A percentile compares a stretch with the other conserved stretches of the same genome.
phyloP scores from a whole-genome alignment of 352 stramenopile species.

The Elongisporangium prolatum region DNA sequence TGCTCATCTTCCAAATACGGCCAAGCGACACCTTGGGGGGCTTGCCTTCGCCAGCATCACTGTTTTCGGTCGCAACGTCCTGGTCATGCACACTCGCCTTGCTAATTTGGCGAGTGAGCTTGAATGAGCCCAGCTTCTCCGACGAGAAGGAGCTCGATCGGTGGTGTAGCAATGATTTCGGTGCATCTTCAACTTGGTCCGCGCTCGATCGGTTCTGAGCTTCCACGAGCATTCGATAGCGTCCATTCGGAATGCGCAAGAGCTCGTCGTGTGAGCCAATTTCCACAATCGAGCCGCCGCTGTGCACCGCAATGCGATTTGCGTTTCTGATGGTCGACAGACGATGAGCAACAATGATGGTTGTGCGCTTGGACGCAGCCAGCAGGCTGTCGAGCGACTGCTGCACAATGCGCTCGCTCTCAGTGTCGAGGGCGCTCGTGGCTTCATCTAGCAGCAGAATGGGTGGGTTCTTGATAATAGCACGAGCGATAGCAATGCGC shows the following conservation, averaged over 20 bases:
- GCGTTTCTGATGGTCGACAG: conserved; percentile 75
- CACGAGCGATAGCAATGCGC: conserved; percentile 85
- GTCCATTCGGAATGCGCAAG: conserved; percentile 40
- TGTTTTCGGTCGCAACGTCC: conserved; percentile 2
- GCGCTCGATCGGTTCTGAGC: not conserved
- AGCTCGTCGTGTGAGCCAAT: conserved; percentile 79
- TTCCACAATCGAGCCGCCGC: conserved; percentile 65
- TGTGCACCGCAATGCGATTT: conserved; percentile 80
- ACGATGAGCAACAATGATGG: conserved; percentile 79
- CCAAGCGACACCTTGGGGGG: conserved; percentile 14
- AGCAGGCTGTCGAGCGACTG: conserved; percentile 76
- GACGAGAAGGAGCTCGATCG: conserved; percentile 1
- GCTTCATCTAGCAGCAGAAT: conserved; percentile 86
- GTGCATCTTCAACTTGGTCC: conserved; percentile 2
- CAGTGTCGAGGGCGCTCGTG: conserved; percentile 66
- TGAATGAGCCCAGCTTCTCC: not conserved
- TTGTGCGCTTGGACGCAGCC: conserved; percentile 58
- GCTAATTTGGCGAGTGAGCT: not conserved
- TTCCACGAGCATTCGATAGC: conserved; percentile 40
- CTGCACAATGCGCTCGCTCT: conserved; percentile 86
- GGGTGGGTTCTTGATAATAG: conserved; percentile 65
- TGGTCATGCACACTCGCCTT: conserved; percentile 5
- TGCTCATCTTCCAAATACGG: conserved; percentile 49
- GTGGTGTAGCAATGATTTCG: not conserved
- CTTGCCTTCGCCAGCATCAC: conserved; percentile 1